Conservation (phyloP, 345 rosid species). For the Citrus medica region DNA sequence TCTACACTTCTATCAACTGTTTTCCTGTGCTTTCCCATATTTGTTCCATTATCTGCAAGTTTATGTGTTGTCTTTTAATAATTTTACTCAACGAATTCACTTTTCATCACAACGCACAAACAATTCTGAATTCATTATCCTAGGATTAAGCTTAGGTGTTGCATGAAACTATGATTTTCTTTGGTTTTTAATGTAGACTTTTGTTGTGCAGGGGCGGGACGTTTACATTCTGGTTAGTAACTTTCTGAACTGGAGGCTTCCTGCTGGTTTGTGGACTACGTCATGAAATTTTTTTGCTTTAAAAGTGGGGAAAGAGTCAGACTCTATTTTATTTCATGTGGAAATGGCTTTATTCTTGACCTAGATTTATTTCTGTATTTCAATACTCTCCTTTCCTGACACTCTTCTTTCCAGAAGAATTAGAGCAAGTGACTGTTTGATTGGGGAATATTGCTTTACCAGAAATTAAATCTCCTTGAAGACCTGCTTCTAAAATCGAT, state of each 20-base stretch:
- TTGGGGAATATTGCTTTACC: not conserved
- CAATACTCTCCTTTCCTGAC: not conserved
- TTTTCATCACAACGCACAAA: not conserved
- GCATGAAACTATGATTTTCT: not conserved
- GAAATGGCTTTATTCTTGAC: not conserved
- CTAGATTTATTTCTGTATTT: not conserved
- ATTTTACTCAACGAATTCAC: not conserved
- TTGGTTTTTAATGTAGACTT: conserved; percentile 10
- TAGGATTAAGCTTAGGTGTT: not conserved
- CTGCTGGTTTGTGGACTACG: conserved; percentile 13
- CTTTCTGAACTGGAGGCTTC: conserved; percentile 27
- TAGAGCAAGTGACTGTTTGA: not conserved
- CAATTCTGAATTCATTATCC: not conserved
- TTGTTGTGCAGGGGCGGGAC: conserved; percentile 88
- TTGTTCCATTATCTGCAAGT: not conserved
- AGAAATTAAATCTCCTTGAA: not conserved
- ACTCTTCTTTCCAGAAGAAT: not conserved
- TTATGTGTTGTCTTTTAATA: not conserved
- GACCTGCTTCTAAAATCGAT: not conserved
- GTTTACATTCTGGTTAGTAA: conserved; percentile 91
- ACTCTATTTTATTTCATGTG: not conserved
- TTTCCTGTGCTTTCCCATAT: not conserved
- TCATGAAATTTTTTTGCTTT: not conserved
- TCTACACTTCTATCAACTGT: not conserved
- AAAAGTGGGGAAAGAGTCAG: not conserved